Base-by-base conservation (phyloP, 805 yeast species). In the Lipomyces mesembrius region DNA sequence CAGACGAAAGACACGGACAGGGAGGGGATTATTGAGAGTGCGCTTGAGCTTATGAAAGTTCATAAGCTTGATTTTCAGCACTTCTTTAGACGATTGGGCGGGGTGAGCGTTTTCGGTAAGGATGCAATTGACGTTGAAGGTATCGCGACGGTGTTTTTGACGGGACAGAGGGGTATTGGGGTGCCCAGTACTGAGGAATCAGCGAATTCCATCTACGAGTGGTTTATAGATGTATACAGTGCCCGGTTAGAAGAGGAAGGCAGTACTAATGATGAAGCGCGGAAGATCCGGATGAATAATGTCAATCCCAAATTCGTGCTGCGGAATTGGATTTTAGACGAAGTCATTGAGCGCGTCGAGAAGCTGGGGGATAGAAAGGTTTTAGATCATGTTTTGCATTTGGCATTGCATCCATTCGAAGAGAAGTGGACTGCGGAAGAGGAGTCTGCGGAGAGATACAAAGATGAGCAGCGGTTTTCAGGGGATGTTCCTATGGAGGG, bases 241-340 rank as follows among this genome's bases (percentile, higher is more conserved):
- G 75, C 75, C 2, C 80, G 88, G 57, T 74, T 87, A 9, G 71
- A 65, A 11, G 68, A 65, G 0, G 83, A 83, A 57, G 77, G 81
- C 7, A 74, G 74, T 20, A 71, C 79, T 0, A 74, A 78, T 34
- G 84, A 83, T 63, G 66, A 54, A 3, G 75, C 74, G 12, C 81
- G 93, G 60, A 71, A 67, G 3, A 69, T 65, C 8, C 71, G 80
- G 2, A 85, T 92, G 59, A 74, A 78, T 6, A 62, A 71, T 2
- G 80, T 78, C 59, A 95, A 94, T 74, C 99, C 98, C 2, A 75
- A 85, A 46, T 94, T 94, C 74, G 83, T 90, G 5, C 95, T 97
- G 25, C 83, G 94, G 67, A 90, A 87, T 70, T 91, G 96, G 92
- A 88, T 93, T 61, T 80, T 95, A 62, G 91, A 92, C 62, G 93